Base-by-base conservation (phyloP, 768 basidiomycete species). In the Mycena vulgaris region DNA sequence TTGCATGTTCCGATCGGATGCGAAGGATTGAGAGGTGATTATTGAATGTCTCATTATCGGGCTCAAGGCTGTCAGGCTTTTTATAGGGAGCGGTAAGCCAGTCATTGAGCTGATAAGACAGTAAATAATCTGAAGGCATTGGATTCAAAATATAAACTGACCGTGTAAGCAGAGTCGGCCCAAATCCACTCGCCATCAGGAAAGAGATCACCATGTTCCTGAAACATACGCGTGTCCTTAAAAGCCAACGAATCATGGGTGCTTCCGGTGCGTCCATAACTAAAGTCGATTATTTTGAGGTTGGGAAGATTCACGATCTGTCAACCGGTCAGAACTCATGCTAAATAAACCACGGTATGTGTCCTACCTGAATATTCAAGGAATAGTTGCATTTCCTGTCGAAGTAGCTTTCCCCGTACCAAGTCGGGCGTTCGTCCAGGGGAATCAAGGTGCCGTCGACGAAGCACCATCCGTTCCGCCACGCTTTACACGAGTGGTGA, bases 131-230 rank as follows among this genome's bases (percentile, higher is more conserved):
- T 25, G 48, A 14, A 25, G 27, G 28, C 11, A 42, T 25, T n/a
- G 37, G 14, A 16, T 19, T 5, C 42, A 19, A n/a, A n/a, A n/a
- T n/a, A 42, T 17, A 27, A 13, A 35, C 53, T 4, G 6, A 63
- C 69, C 5, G 81, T 79, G 70, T 84, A 84, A 11, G 83, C 81
- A 14, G 83, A 82, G 71, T 84, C 83, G 16, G 77, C 81, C 81
- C 82, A 83, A 17, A 83, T 73, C 33, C 64, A 83, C 45, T 83
- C 82, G 14, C 67, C 73, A 27, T 60, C 63, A 6, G 70, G 55
- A 13, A 83, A 67, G 6, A 83, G 49, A 0, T 35, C 53, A 0
- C 55, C 35, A 69, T 78, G 76, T 13, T 82, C 59, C 45, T 76
- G 69, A 35, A 48, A 55, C 10, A 78, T 55, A 7, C 55, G 33